Evolutionary conservation across 192 early-diverging fungal genomes (phyloP), one percentile per base, ranked within the genome.

Genomic region (Mortierella alpina): DNA sequence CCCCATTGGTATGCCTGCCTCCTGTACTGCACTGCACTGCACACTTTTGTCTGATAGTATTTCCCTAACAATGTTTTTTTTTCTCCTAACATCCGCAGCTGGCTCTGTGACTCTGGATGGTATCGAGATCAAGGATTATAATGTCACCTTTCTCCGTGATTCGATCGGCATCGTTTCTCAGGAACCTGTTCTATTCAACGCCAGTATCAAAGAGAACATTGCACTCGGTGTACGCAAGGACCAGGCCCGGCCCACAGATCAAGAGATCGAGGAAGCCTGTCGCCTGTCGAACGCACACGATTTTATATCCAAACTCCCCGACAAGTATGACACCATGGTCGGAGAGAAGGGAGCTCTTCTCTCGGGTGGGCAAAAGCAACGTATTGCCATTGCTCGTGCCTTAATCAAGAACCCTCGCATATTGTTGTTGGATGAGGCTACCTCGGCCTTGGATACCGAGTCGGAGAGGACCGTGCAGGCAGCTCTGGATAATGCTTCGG

Each of bases 91-190:
- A 31, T 23, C 17, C 1, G 41, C 46, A 53, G 70, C 72, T 9
- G 94, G 94, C 47, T 44, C 59, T 0, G 87, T 97, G 12, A 67
- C 77, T 18, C 55, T 98, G 11, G 97, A 97, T 85, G 95, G 92
- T 46, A 75, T 84, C 18, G 86, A 95, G 62, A 84, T 96, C 63
- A 90, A 87, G 65, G 88, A 92, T 58, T 86, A 91, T 72, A 95
- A 98, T 58, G 85, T 97, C 45, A 76, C 87, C 39, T 97, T 92
- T 88, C 82, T 97, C 48, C 92, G 98, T 20, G 86, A 87, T 63
- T 91, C 94, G 59, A 94, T 98, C 59, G 97, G 96, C 47, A 87
- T 98, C 39, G 96, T 98, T 63, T 87, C 89, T 56, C 96, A 96
- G 87, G 96, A 96, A 76, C 97, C 96, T 2, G 91, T 97, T 47